Percentiles rank a stretch among this genome's conserved stretches.
Evolutionary conservation across 805 yeast genomes (phyloP).

Genomic region (Yamadazyma nakazawae): DNA sequence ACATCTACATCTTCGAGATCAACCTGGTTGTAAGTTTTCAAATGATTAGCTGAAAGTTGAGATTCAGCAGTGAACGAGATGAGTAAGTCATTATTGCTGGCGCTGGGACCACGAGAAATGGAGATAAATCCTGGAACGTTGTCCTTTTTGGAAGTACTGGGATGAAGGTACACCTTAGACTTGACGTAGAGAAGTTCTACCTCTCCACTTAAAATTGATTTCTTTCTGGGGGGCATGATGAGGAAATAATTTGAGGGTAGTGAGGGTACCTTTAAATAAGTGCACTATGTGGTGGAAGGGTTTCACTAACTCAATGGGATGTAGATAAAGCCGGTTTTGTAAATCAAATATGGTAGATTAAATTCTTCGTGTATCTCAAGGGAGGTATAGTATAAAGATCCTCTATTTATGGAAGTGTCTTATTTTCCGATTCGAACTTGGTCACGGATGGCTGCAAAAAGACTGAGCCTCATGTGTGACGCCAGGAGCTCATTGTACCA

Average conservation of each 20-base stretch:
- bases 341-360: too few species aligned
- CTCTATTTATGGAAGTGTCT: background rate
- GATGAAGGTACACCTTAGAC: slow-evolving; percentile 80
- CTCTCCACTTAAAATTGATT: slow-evolving; percentile 21
- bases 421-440: background rate
- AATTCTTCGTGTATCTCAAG: too few species aligned
- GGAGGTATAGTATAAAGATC: too few species aligned
- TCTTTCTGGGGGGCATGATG: slow-evolving; percentile 6
- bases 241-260: background rate
- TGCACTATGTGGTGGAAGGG: too few species aligned
- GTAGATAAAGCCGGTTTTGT: too few species aligned
- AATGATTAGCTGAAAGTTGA: slow-evolving; percentile 44
- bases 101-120: slow-evolving; percentile 51
- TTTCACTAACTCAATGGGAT: too few species aligned
- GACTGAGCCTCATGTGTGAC: background rate
- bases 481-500: too few species aligned
- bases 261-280: background rate
- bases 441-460: background rate
- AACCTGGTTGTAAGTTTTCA: slow-evolving; percentile 43
- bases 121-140: slow-evolving; percentile 77
- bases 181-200: slow-evolving; percentile 53
- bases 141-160: slow-evolving; percentile 67
- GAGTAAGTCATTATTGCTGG: slow-evolving; percentile 52
- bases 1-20: slow-evolving; percentile 40
- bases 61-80: slow-evolving; percentile 69